phyloP scores from a whole-genome alignment of 306 rosid genomes.

The Prinsepia uniflora region DNA sequence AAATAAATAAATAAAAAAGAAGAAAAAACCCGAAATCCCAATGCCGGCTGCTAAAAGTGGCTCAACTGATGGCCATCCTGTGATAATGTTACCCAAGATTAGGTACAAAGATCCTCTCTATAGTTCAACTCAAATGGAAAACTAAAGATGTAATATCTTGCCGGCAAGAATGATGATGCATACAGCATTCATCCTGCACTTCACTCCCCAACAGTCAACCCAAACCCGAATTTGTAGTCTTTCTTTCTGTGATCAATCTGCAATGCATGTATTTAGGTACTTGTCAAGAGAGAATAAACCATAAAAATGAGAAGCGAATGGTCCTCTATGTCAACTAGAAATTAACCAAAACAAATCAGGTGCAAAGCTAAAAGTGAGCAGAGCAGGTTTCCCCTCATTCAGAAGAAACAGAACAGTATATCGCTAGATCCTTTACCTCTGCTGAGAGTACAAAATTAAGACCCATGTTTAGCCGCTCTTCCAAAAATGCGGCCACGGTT shows the following conservation, averaged over 20 bases:
- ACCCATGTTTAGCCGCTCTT: conserved; percentile 84
- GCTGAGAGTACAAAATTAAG: conserved; percentile 69
- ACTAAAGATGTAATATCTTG: conserved; percentile 11
- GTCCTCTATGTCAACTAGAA: not conserved
- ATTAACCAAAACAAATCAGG: not conserved
- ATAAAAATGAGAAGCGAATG: not conserved
- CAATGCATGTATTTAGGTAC: conserved; percentile 14
- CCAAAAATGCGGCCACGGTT: conserved; percentile 62
- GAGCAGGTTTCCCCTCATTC: not conserved
- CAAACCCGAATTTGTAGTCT: conserved; percentile 98
- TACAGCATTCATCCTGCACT: conserved; percentile 14
- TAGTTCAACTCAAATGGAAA: conserved; percentile 12
- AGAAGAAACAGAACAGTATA: not conserved
- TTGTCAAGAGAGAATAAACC: not conserved
- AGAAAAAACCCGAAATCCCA: not conserved
- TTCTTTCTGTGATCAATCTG: conserved; percentile 93
- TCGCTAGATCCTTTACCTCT: conserved; percentile 35
- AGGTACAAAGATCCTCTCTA: not conserved
- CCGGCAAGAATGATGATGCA: conserved; percentile 15
- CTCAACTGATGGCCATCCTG: conserved; percentile 6
- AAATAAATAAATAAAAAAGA: not conserved
- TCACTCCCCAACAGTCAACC: conserved; percentile 91
- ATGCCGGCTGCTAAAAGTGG: conserved; percentile 6
- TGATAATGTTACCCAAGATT: not conserved
- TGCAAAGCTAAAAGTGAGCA: not conserved